phyloP scores from a whole-genome alignment of 2,329 filamentous ascomycete species.

The Verticillium alfalfae region DNA sequence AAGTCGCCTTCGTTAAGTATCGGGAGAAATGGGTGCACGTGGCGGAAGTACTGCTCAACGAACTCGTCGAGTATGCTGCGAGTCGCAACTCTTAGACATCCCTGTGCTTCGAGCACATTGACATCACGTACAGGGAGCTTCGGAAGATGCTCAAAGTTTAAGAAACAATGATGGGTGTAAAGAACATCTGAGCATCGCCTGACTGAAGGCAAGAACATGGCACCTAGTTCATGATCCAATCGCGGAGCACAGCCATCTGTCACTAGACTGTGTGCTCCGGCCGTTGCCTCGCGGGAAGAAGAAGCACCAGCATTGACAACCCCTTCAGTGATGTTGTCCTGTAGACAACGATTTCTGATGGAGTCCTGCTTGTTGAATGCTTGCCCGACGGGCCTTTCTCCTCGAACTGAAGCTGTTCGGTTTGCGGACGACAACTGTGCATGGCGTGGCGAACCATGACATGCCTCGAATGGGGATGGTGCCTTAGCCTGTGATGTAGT shows the following conservation, averaged over 20 bases:
- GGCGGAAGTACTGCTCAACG: slow-evolving; percentile 39
- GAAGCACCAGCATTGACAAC: not conserved
- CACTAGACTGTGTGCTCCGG: not conserved
- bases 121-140: slow-evolving; percentile 38
- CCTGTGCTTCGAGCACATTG: slow-evolving; percentile 38
- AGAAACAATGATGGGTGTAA: slow-evolving; percentile 37
- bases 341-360: too few species aligned
- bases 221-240: slow-evolving; percentile 12
- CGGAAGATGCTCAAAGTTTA: slow-evolving; percentile 24
- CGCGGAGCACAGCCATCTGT: slow-evolving; percentile 6
- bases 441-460: not conserved
- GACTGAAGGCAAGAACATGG: not conserved
- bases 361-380: too few species aligned
- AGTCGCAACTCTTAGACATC: slow-evolving; percentile 37
- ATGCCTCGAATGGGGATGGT: not conserved
- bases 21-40: slow-evolving; percentile 38
- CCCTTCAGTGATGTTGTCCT: too few species aligned
- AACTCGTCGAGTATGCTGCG: slow-evolving; percentile 38
- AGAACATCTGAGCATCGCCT: slow-evolving; percentile 22
- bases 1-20: slow-evolving; percentile 36
- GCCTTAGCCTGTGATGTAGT: slow-evolving; percentile 15
- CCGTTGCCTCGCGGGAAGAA: not conserved
- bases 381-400: too few species aligned
- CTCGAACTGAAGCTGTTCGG: too few species aligned
- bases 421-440: not conserved